Evolutionary conservation across 73 alveolate species (phyloP), one percentile per base, ranked within the genome.

Genomic region (Paramecium sexaurelia): DNA sequence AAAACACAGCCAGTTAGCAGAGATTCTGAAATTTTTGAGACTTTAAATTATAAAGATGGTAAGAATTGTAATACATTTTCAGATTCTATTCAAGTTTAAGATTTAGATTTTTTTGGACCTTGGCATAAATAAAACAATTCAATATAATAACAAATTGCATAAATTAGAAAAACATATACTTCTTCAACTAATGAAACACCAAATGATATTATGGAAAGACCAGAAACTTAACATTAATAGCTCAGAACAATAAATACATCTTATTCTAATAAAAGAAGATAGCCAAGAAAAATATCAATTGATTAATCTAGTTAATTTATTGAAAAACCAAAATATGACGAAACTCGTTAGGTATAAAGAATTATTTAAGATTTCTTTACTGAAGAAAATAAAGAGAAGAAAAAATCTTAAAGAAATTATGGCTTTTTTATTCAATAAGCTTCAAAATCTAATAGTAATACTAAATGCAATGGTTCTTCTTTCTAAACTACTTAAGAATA

Each of bases 91-190:
- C 13, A 51, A 35, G 41, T 35, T 4, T 35, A 35, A 51, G 67
- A 51, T 51, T 29, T 51, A 51, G 67, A 51, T 1, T 51, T 51
- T 51, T 51, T 51, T 32, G 87, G 87, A 8, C 87, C 87, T 35
- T 73, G 87, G 87, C 87, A 73, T 73, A 73, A 35, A 51, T 8
- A 51, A 51, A 51, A 51, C 32, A 51, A 51, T 51, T n/a, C 67
- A n/a, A 51, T 51, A 51, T 51, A 51, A 51, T 51, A 51, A 0
- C 67, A 51, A 51, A 51, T 51, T 51, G 67, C 67, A n/a, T 51
- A 51, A 11, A 51, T 51, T 17, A 51, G 22, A 51, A 51, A 51
- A 20, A 8, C 67, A 2, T 19, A 51, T 51, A 51, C 67, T 51
- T 51, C 67, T 8, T 51, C 67, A 51, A 51, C 67, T 17, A 51